Base-by-base conservation (phyloP, 345 rosid species). In the Populus nigra region DNA sequence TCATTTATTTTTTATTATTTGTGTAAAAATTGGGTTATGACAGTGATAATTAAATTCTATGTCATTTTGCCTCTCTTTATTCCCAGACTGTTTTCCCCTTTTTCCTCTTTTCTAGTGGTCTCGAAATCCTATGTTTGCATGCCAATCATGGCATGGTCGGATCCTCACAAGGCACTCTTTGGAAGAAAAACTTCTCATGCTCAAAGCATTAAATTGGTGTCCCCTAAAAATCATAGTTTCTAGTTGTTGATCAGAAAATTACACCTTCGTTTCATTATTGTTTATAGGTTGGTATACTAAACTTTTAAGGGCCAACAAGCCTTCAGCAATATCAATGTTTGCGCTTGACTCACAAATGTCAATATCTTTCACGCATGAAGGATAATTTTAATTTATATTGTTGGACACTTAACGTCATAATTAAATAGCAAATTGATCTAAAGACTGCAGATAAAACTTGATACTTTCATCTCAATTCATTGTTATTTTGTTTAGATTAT, bases 41-140 rank as follows among this genome's bases (percentile, higher is more conserved):
- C n/a, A n/a, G n/a, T n/a, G 22, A 8, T 8, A 6, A 55, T 57
- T n/a, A 43, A 13, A 31, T 59, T 17, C 45, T 13, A 5, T 75
- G 23, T 69, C 23, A n/a, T 57, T 20, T 65, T 31, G 25, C 1
- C 17, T 1, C 17, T 29, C 6, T 53, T 71, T 74, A 49, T 22
- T 76, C 55, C 18, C 22, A 12, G 22, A 53, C 38, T 31, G 7
- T 36, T 49, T 57, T 77, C 27, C 71, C 59, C 7, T 49, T 33
- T 33, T 55, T 50, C 29, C 65, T 73, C 23, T 8, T 41, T 55
- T 73, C 43, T 72, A 73, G 36, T 73, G 41, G 18, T 73, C 43
- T 73, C 20, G 38, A 15, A 29, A 38, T 39, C 3, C 5, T 27
- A 3, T 31, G 18, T 25, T 49, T 38, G n/a, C 41, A 47, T 50